A percentile compares a stretch with the other conserved stretches of the same genome.
Conservation (phyloP, 192 early-diverging fungal genomes). For the Coemansia sp. region DNA sequence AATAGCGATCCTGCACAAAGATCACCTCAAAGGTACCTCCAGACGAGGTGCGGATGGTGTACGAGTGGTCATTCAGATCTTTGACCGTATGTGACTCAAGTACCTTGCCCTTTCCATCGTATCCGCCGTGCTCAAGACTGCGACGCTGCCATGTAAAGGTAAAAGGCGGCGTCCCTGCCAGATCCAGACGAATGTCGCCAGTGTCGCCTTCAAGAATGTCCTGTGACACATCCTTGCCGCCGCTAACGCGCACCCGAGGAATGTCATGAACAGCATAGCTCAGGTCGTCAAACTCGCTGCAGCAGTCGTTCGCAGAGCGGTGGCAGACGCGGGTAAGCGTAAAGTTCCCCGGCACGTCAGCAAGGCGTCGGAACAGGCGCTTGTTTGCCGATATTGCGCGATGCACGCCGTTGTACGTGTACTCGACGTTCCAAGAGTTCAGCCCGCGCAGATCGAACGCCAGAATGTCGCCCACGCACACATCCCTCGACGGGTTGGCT, state of each 20-base stretch:
- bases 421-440: constrained; percentile 64
- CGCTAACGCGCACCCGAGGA: constrained; percentile 66
- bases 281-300: constrained; percentile 58
- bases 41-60: constrained; percentile 59
- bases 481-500: constrained; percentile 31
- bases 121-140: constrained; percentile 3
- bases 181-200: constrained; percentile 60
- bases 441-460: constrained; percentile 68
- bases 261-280: constrained; percentile 56
- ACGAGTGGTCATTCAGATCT: constrained; percentile 49
- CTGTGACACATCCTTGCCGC: constrained; percentile 65
- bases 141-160: constrained; percentile 67
- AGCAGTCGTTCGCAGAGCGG: constrained; percentile 60
- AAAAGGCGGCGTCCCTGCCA: constrained; percentile 69
- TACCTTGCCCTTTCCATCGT: constrained; percentile 12
- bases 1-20: constrained; percentile 63
- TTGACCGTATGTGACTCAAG: constrained; percentile 62
- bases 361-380: constrained; percentile 63
- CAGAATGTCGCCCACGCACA: constrained; percentile 72
- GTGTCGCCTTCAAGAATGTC: constrained; percentile 66
- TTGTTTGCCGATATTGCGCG: constrained; percentile 39
- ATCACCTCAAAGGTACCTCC: constrained; percentile 69
- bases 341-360: constrained; percentile 61
- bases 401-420: constrained; percentile 48
- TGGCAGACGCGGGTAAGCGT: constrained; percentile 64